Conservation (phyloP, 2,329 filamentous ascomycete genomes). For the Clonostachys rosea region DNA sequence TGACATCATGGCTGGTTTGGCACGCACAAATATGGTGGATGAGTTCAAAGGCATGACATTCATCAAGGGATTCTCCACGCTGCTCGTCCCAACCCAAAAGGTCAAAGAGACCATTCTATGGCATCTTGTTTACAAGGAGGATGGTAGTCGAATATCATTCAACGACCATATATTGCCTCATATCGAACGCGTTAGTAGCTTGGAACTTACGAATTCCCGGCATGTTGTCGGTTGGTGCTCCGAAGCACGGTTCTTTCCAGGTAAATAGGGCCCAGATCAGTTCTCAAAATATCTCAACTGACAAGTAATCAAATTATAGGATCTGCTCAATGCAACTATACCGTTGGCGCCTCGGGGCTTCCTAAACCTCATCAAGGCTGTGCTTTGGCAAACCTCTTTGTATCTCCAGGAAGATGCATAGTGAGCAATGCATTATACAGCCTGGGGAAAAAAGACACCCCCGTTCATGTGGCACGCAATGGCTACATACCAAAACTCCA, state of each 20-base stretch:
- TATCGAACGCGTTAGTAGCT: background rate
- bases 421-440: too few species aligned
- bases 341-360: too few species aligned
- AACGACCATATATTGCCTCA: background rate
- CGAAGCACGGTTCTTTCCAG: background rate
- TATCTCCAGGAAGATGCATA: too few species aligned
- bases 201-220: background rate
- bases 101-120: background rate
- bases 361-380: too few species aligned
- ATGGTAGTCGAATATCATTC: background rate
- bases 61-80: background rate
- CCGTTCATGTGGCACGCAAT: background rate
- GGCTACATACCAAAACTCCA: background rate
- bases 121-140: background rate
- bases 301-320: too few species aligned
- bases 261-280: background rate
- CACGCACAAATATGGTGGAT: background rate
- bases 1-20: background rate
- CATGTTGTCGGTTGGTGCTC: background rate
- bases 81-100: background rate
- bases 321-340: too few species aligned
- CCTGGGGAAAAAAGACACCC: too few species aligned
- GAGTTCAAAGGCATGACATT: background rate
- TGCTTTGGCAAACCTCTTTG: too few species aligned
- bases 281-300: too few species aligned